Evolutionary conservation across 1,284 basidiomycete genomes (phyloP).

Genomic region (Takashimella koratensis): DNA sequence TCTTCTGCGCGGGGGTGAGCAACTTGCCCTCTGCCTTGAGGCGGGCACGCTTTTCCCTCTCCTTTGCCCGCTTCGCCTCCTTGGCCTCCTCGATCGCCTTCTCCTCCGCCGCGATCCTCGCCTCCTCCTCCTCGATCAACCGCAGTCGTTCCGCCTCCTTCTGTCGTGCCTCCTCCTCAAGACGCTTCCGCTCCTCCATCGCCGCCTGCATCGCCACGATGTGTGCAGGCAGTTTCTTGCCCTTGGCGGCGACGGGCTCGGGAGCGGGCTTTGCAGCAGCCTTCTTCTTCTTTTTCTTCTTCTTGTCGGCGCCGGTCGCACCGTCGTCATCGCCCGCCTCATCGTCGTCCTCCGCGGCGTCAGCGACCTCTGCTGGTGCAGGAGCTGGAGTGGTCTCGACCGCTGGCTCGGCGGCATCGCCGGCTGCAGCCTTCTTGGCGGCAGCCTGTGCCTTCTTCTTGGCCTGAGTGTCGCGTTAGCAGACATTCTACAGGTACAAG

Average conservation of each 20-base stretch:
- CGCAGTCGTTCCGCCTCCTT: constrained; percentile 67
- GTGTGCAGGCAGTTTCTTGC: constrained; percentile 65
- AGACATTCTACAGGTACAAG: too few relatives aligned
- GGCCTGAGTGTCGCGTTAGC: constrained; percentile 64
- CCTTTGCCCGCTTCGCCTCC: constrained; percentile 78
- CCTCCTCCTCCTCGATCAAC: constrained; percentile 77
- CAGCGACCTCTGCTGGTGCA: constrained; percentile 28
- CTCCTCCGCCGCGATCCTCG: constrained; percentile 70
- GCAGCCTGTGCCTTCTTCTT: constrained; percentile 93
- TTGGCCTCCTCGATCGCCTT: constrained; percentile 74
- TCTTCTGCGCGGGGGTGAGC: constrained; percentile 93
- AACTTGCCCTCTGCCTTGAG: constrained; percentile 86
- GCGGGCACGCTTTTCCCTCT: constrained; percentile 69
- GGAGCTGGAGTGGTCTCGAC: constrained; percentile 28
- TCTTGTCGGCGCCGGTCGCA: constrained; percentile 50
- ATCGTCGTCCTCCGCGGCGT: constrained; percentile 49
- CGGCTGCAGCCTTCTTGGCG: constrained; percentile 63
- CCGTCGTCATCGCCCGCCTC: constrained; percentile 59
- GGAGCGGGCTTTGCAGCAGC: constrained; percentile 68
- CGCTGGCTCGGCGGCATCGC: constrained; percentile 21
- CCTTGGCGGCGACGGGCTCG: constrained; percentile 52
- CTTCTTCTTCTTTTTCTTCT: constrained; percentile 88
- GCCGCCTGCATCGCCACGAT: constrained; percentile 68
- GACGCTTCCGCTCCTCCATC: constrained; percentile 82
- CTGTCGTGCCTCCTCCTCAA: constrained; percentile 69